Percentiles rank a stretch among this genome's conserved stretches.
Conservation (phyloP, 257 asterid genomes). For the Craterostigma plantagineum region DNA sequence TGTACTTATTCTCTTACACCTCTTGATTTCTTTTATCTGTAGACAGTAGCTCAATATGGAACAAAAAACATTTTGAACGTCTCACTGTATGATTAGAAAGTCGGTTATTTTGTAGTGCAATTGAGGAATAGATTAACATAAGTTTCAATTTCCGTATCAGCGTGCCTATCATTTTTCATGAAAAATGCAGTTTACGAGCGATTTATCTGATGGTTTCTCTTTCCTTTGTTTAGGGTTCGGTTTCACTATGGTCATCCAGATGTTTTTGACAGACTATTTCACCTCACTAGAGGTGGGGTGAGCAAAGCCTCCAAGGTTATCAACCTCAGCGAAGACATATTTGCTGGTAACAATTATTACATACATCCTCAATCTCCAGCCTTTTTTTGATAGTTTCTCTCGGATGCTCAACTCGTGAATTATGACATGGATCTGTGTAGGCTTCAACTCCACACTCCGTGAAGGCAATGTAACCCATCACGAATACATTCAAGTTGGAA, state of each 20-base stretch:
- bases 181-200: too few relatives aligned
- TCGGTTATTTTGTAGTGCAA: too few relatives aligned
- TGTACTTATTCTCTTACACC: too few relatives aligned
- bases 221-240: conserved; percentile 17
- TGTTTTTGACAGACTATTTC: conserved; percentile 28
- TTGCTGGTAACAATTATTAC: conserved; percentile 18
- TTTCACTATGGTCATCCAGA: conserved; percentile 34
- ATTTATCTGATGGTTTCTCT: conserved; percentile 1
- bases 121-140: too few relatives aligned
- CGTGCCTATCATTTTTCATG: too few relatives aligned
- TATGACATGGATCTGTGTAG: conserved; percentile 8
- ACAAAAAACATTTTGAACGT: too few relatives aligned
- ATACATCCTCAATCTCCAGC: too few relatives aligned
- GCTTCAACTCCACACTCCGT: conserved; percentile 26
- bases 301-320: conserved; percentile 30
- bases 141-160: too few relatives aligned
- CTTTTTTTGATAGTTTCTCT: neutral
- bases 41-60: too few relatives aligned
- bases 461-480: conserved; percentile 30
- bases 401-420: neutral
- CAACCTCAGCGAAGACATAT: conserved; percentile 28
- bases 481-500: conserved; percentile 32
- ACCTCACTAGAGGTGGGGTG: conserved; percentile 29
- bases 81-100: too few relatives aligned
- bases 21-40: too few relatives aligned